A percentile compares a stretch with the other conserved stretches of the same genome.
Conservation (phyloP, 305 asterid species). For the Plantago coronopus region DNA sequence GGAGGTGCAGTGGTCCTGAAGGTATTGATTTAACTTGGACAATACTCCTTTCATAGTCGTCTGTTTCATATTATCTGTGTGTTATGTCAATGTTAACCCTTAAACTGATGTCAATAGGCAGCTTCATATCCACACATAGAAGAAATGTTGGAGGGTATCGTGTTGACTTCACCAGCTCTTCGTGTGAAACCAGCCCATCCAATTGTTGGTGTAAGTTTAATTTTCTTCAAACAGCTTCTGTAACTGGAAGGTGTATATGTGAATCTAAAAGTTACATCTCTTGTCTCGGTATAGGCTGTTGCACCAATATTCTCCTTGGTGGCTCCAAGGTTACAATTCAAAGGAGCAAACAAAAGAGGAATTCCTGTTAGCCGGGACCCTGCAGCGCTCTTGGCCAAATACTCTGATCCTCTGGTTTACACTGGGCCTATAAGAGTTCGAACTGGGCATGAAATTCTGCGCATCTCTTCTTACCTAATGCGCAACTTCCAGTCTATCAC, state of each 20-base stretch:
- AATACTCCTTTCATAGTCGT: background rate
- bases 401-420: slow-evolving; percentile 94
- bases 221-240: background rate
- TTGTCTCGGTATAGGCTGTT: slow-evolving; percentile 53
- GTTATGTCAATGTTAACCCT: background rate
- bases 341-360: slow-evolving; percentile 94
- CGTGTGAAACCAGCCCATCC: slow-evolving; percentile 98
- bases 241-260: no score
- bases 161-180: slow-evolving; percentile 95
- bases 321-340: slow-evolving; percentile 93
- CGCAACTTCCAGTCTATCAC: slow-evolving; percentile 66
- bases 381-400: slow-evolving; percentile 87
- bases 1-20: slow-evolving; percentile 96
- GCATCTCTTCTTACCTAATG: slow-evolving; percentile 71
- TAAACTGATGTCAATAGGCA: slow-evolving; percentile 49
- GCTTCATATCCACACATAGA: slow-evolving; percentile 68
- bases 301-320: slow-evolving; percentile 90
- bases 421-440: slow-evolving; percentile 94
- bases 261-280: no score
- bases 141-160: slow-evolving; percentile 83
- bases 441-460: slow-evolving; percentile 93
- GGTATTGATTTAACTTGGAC: slow-evolving; percentile 34
- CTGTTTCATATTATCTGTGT: background rate
- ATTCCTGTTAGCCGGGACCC: slow-evolving; percentile 98
- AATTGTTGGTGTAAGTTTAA: slow-evolving; percentile 70